Evolutionary conservation across 1,139 yeast species (phyloP).

Genomic region (Debaryomyces coudertii): DNA sequence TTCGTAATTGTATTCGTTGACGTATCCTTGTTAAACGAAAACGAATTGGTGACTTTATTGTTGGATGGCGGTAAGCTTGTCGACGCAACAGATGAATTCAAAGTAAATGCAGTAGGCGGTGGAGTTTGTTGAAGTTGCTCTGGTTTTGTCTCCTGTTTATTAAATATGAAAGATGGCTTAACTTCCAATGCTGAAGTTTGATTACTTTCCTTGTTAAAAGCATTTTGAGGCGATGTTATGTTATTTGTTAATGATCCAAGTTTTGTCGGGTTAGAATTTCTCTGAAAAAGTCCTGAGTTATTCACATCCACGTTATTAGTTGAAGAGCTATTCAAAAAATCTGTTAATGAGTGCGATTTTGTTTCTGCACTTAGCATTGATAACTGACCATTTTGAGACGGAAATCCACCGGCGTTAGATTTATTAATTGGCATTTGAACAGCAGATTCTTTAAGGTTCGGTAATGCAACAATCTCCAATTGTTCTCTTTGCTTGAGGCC

Average conservation of each 20-base stretch:
- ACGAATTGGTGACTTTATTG: background rate
- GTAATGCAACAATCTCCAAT: constrained; percentile 4
- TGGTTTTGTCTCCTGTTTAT: background rate
- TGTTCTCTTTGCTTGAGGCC: constrained; percentile 17
- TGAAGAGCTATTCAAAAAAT: constrained; percentile 8
- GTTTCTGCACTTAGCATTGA: background rate
- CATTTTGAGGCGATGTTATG: background rate
- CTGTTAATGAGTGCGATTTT: constrained; percentile 10
- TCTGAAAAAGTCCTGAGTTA: background rate
- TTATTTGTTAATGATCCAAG: background rate
- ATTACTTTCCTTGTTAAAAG: background rate
- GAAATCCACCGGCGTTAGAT: background rate
- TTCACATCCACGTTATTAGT: background rate
- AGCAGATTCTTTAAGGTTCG: background rate
- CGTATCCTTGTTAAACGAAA: background rate
- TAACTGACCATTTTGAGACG: background rate
- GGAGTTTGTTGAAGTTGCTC: constrained; percentile 3
- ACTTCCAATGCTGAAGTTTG: background rate
- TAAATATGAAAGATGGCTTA: constrained; percentile 6
- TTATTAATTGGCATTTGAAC: background rate
- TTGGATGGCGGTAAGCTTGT: background rate
- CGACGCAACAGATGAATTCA: background rate
- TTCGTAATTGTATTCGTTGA: background rate
- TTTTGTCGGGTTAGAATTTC: background rate
- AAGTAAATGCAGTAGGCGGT: constrained; percentile 10